Base-by-base conservation (phyloP, 225 moss, liverwort and hornwort species). In the Physcomitrellopsis africana region DNA sequence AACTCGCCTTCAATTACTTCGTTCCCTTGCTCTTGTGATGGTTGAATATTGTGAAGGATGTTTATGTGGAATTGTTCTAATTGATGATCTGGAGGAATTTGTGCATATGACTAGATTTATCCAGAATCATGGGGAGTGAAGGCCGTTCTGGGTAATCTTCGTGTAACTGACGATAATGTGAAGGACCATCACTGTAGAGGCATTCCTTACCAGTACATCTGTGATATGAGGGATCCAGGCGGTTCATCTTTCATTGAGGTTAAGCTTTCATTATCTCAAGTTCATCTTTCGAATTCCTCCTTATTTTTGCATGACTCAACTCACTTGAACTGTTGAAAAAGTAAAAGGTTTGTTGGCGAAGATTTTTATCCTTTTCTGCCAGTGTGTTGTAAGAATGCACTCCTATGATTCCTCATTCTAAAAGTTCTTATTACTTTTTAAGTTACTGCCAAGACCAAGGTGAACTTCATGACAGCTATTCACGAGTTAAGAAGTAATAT, bases 211-310 rank as follows among this genome's bases (percentile, higher is more conserved):
- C 81, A 84, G 47, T 91, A 90, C 66, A 87, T 96, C 54, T 96
- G 96, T 77, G 89, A 96, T 72, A 96, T 94, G 96, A 91, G 96
- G 54, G 91, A 96, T 80, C 86, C 91, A 20, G 76, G 84, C 41
- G 91, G 92, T 52, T 88, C 91, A 53, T 96, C 96, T 58, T 92
- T 96, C 74, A 87, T 96, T 13, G 88, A 89, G 89, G 96, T 96
- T 72, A 29, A 18, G 42, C 53, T 66, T 44, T 32, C 44, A 11
- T 69, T 59, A 14, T 43, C 43, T 64, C 9, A 32, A 22, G 11
- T 58, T 60, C 41, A 68, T 12, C 42, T 46, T 77, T 47, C 63
- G 27, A 12, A 47, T 45, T 12, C 20, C 3, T 48, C 58, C 20
- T 15, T 57, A 65, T 47, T 57, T 24, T 65, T 41, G 20, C 5